These are phyloP conservation scores for Lepiota venenata DNA, from an alignment of 768 basidiomycete genomes.

Conservation along the genomic window DNA sequence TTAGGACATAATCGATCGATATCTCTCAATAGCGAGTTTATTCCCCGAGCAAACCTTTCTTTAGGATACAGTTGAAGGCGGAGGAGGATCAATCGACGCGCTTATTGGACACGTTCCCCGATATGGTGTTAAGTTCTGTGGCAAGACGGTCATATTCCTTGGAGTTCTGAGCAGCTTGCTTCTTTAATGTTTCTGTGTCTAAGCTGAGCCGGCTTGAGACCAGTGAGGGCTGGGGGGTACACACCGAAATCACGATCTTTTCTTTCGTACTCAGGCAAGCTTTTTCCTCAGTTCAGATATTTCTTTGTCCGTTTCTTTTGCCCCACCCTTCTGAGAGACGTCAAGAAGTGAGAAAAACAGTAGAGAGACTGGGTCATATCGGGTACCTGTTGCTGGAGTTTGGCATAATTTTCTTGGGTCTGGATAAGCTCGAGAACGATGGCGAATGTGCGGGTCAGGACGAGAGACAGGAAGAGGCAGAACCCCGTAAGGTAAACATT, in stretches of 20 bases:
- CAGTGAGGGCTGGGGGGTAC: constrained; percentile 13
- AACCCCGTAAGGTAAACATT: constrained; percentile 94
- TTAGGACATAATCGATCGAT: neutral
- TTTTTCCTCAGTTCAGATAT: constrained; percentile 69
- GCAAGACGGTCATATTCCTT: constrained; percentile 82
- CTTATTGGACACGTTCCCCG: constrained; percentile 56
- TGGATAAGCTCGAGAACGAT: constrained; percentile 91
- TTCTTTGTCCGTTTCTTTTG: constrained; percentile 45
- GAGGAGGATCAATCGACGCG: constrained; percentile 48
- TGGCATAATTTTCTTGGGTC: constrained; percentile 83
- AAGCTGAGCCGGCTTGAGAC: constrained; percentile 20
- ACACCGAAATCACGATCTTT: constrained; percentile 67
- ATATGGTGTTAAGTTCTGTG: constrained; percentile 68
- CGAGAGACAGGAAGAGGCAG: constrained; percentile 92
- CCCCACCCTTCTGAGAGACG: constrained; percentile 15
- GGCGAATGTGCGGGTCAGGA: constrained; percentile 90
- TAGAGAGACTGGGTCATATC: neutral
- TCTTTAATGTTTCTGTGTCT: constrained; percentile 62
- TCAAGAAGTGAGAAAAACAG: neutral
- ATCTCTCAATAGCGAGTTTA: too few species aligned
- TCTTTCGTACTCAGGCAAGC: constrained; percentile 50
- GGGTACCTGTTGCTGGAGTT: constrained; percentile 64
- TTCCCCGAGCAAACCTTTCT: too few species aligned
- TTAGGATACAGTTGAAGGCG: too few species aligned
- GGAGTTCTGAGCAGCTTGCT: constrained; percentile 76